Base-by-base conservation (phyloP, 768 basidiomycete species). In the Mycena vulgaris region DNA sequence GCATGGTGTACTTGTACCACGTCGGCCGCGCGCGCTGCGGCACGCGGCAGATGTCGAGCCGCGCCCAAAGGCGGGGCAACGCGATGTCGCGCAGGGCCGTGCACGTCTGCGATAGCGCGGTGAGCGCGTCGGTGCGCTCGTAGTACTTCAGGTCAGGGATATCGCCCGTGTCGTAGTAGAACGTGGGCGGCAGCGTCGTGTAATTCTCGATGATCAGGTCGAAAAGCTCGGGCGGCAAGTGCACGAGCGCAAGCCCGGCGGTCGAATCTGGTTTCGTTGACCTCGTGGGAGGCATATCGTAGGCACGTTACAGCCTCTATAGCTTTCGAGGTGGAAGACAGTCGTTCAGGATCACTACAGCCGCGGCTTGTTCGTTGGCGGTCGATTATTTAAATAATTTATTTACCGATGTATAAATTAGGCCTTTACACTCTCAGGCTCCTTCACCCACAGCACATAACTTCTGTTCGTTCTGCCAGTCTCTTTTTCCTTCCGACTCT, bases 211-310 rank as follows among this genome's bases (percentile, higher is more conserved):
- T 68, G 51, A 68, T 68, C 39, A 60, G 62, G 57, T 72, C 70
- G 57, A 72, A 72, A 37, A 72, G 70, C 60, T 71, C 70, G 17
- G 65, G 58, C 2, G 70, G 70, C 11, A 71, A 55, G n/a, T 68
- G 52, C 10, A 52, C 53, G 3, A 70, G 55, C n/a, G 39, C 39
- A 27, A 70, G 11, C 13, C 42, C 1, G 17, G 49, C 64, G 52
- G 66, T 70, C 9, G 37, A 56, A 40, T 68, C 59, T 16, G 33
- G 55, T 28, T n/a, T n/a, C n/a, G n/a, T n/a, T n/a, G n/a, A n/a
- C n/a, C n/a, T n/a, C n/a, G n/a, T n/a, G n/a, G n/a, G n/a, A n/a
- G n/a, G n/a, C n/a, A n/a, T n/a, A n/a, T n/a, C n/a, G n/a, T n/a
- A n/a, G n/a, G n/a, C n/a, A n/a, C n/a, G n/a, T n/a, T n/a, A n/a